These are phyloP conservation scores for Quercus robur DNA, from an alignment of 306 rosid species.

Conservation along the genomic window DNA sequence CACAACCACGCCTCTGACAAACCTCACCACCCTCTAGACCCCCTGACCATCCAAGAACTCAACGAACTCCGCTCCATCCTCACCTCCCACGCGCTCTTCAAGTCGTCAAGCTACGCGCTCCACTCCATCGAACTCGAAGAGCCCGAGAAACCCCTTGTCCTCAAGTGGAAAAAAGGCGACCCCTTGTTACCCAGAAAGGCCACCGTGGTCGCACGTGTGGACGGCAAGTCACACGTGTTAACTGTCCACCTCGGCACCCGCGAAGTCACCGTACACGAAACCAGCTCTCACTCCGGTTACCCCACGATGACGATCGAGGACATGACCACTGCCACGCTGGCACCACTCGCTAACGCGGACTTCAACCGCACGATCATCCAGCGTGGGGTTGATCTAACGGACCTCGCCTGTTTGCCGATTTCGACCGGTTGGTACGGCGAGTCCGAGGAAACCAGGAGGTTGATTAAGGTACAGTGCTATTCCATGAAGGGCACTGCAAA, in stretches of 20 bases:
- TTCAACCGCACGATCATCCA: slow-evolving; percentile 59
- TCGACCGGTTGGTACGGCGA: slow-evolving; percentile 80
- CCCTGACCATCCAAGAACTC: slow-evolving; percentile 65
- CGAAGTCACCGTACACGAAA: slow-evolving; percentile 20
- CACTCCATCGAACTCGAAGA: slow-evolving; percentile 64
- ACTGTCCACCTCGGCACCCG: slow-evolving; percentile 43
- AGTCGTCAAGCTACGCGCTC: slow-evolving; percentile 29
- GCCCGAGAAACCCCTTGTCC: slow-evolving; percentile 56
- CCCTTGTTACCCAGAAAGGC: slow-evolving; percentile 53
- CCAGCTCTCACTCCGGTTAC: slow-evolving; percentile 41
- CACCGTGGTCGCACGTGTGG: slow-evolving; percentile 42
- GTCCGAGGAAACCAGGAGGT: slow-evolving; percentile 45
- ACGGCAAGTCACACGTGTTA: slow-evolving; percentile 36
- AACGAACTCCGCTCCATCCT: slow-evolving; percentile 45
- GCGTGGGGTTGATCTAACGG: slow-evolving; percentile 61
- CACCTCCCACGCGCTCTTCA: slow-evolving; percentile 45
- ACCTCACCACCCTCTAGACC: slow-evolving; percentile 90
- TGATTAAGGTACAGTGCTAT: slow-evolving; percentile 81
- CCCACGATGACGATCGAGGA: slow-evolving; percentile 68
- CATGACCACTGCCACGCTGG: slow-evolving; percentile 40
- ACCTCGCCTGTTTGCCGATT: slow-evolving; percentile 62
- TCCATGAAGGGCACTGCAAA: slow-evolving; percentile 67
- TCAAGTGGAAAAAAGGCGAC: slow-evolving; percentile 52
- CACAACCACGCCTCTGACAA: slow-evolving; percentile 31
- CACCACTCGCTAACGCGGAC: slow-evolving; percentile 34